Conservation (phyloP, 768 basidiomycete species). For the Lyophyllum atratum region DNA sequence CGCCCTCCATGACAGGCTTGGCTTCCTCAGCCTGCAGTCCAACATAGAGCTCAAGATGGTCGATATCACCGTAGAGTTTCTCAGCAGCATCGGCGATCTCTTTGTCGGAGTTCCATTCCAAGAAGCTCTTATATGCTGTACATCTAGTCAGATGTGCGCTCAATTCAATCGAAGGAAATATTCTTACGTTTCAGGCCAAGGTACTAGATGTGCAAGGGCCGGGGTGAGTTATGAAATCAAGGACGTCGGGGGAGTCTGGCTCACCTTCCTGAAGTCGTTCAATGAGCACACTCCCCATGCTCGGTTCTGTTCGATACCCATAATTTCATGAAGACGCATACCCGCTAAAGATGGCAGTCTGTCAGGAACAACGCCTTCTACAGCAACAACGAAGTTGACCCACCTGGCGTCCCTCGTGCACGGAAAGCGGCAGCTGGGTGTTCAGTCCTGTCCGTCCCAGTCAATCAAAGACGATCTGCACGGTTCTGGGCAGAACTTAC, state of each 20-base stretch:
- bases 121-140: slow-evolving; percentile 66
- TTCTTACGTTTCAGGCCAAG: slow-evolving; percentile 73
- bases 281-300: slow-evolving; percentile 81
- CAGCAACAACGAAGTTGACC: slow-evolving; percentile 1
- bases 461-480: neutral
- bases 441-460: slow-evolving; percentile 51
- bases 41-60: slow-evolving; percentile 79
- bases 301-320: slow-evolving; percentile 81
- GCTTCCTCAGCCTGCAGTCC: slow-evolving; percentile 79
- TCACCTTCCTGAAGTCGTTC: slow-evolving; percentile 78
- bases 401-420: slow-evolving; percentile 72
- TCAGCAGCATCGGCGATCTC: slow-evolving; percentile 73
- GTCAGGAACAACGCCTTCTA: neutral
- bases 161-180: neutral
- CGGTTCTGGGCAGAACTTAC: slow-evolving; percentile 39
- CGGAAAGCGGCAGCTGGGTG: slow-evolving; percentile 74
- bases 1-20: slow-evolving; percentile 75
- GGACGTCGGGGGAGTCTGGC: slow-evolving; percentile 2
- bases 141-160: neutral
- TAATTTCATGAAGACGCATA: slow-evolving; percentile 79
- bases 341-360: slow-evolving; percentile 32
- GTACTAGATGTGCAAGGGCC: slow-evolving; percentile 50
- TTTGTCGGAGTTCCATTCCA: slow-evolving; percentile 80
- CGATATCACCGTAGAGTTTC: slow-evolving; percentile 74
- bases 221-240: neutral